Base-by-base conservation (phyloP, 2,329 filamentous ascomycete genomes). In the Alternaria novae-zelandiae region DNA sequence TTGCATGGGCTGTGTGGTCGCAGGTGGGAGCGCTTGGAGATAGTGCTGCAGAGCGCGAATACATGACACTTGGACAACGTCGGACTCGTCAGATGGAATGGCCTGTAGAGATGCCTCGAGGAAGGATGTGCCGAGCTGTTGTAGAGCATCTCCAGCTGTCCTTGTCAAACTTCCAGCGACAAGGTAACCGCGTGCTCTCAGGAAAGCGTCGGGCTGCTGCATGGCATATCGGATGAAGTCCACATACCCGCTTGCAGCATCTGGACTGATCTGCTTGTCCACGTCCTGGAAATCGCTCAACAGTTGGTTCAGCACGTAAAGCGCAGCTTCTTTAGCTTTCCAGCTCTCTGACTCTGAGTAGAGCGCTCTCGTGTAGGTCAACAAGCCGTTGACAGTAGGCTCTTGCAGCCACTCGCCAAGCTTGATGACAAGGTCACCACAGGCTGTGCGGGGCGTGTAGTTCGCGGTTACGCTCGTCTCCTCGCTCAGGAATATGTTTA, bases 391-490 rank as follows among this genome's bases (percentile, higher is more conserved):
- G 12, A 96, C 85, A 0, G 93, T 90, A 56, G 88, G 88, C 57
- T 88, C 85, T 69, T 90, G 88, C 57, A 97, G 87, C 94, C 94
- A 97, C 79, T 97, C 94, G 51, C 92, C 93, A 63, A 97, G 85
- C 82, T 97, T 97, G 81, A 97, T 94, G 26, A 97, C 86, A 53
- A 99, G 84, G 78, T 98, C 96, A 53, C 94, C 94, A 67, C 93
- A 96, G 44, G 95, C 96, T 17, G 93, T 97, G 70, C 96, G 89
- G 13, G 96, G 92, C 0, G 96, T 97, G 82, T 98, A 99, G 79
- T 98, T 98, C 30, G 94, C 92, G 12, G 94, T 97, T 17, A 97
- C 91, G 3, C 94, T 95, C 2, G 93, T 95, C 82, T 98, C 95
- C 80, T 99, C 96, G 1, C 94, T 95, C 50, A 99, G 86, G 80